Evolutionary conservation across 2,329 filamentous ascomycete species (phyloP), one percentile per base, ranked within the genome.

Genomic region (Akanthomyces muscarius): DNA sequence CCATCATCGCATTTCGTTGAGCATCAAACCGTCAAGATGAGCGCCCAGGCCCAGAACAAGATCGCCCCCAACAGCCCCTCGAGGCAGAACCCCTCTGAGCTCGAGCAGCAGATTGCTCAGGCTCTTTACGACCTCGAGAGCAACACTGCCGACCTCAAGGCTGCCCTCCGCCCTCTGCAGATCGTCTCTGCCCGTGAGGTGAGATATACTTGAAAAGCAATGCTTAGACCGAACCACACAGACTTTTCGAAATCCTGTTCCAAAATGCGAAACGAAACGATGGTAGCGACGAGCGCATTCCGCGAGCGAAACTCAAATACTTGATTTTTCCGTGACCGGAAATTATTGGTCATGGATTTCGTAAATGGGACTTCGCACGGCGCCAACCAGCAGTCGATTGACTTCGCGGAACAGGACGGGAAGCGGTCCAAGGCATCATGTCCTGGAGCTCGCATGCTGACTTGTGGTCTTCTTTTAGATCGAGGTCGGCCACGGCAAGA

Each of bases 401-500:
- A 76, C 74, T 76, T 76, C 62, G 75, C 79, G 84, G 85, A 87
- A 86, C 84, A 85, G 86, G 86, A 87, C 86, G 86, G 86, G 86
- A 87, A 88, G 86, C 86, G 86, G 86, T 88, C 86, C 86, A 88
- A 82, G 84, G 83, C 81, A 81, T 80, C 53, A 52, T 76, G 76
- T 85, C 84, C 83, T 87, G 86, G 86, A 89, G 86, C 84, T 89
- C 86, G 86, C 86, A 87, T 86, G 86, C 86, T 89, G 86, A 89
- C 84, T 88, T 83, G 81, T 71, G 80, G 81, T 87, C 84, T 85
- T 74, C 68, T 70, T 79, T 76, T 83, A 99, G 95, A 95, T 99
- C 87, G 95, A 99, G 87, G 94, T 98, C 85, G 95, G 95, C 86
- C 93, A 98, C 87, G 95, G 95, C 89, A 97, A 97, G 89, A 99